Evolutionary conservation across 495 filamentous ascomycete species (phyloP), one percentile per base, ranked within the genome.

Genomic region (Podospora comata): DNA sequence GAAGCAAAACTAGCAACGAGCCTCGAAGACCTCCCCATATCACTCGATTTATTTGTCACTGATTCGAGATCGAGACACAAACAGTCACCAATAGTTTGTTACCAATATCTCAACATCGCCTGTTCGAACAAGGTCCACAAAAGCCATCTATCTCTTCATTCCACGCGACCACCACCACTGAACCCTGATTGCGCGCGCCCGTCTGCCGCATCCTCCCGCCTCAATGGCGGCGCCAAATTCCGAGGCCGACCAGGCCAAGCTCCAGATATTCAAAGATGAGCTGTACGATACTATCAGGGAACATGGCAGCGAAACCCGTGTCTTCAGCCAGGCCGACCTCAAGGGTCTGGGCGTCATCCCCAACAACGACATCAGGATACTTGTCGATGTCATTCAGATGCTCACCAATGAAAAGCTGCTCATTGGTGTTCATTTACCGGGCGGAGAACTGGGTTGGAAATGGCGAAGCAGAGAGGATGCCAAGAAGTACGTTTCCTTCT

Each of bases 321-420:
- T 89, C 11, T 90, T 91, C 76, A 83, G 83, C 39, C 90, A 92
- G 75, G 78, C 85, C n/a, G 88, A 91, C 67, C 79, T 93, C 2
- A 74, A 89, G 20, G 79, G 81, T n/a, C 77, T 91, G 60, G 78
- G 81, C 32, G 78, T 92, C 60, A 82, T 92, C 20, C 87, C 90
- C 4, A 80, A 85, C 5, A 81, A 84, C 65, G 85, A 90, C 70
- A 67, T 88, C 28, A 70, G 80, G 60, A 78, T 86, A 60, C 85
- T 92, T 9, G 72, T 90, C 16, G 75, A 81, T 67, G 86, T 88
- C 67, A 83, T 89, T 62, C 87, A 91, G 76, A 76, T 78, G 23
- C 81, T 92, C 56, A 82, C 86, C 53, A 80, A 90, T 68, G 88
- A 92, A 72, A 88, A 88, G 72, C 80, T 92, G 28, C 87, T 93